Evolutionary conservation across 1,284 basidiomycete genomes (phyloP), one percentile per base, ranked within the genome.

Genomic region (Termitomyces sp.): DNA sequence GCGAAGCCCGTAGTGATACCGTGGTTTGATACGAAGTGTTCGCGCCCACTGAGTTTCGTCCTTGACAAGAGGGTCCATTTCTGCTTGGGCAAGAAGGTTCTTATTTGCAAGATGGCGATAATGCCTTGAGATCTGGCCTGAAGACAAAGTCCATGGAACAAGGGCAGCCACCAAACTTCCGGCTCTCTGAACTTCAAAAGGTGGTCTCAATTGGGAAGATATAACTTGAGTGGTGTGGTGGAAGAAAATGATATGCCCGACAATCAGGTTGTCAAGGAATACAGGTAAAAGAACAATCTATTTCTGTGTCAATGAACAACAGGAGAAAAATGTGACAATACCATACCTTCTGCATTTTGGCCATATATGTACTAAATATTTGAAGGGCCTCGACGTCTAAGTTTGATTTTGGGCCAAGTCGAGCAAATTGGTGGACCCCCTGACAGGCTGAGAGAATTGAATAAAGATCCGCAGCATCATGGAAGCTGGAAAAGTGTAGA

Each of bases 231-330:
- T 64, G 33, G 58, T 57, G n/a, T 65, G 62, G 50, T 76, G 69
- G 54, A 80, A 74, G 24, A 86, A 61, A 24, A 75, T 42, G 13
- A 71, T 64, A 48, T 73, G 67, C 12, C 69, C 70, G 21, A 82
- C 59, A 39, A 82, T 66, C 31, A 70, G 66, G 21, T 69, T 68
- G 56, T 83, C 79, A 45, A 82, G 64, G 41, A 66, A 66, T 1
- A 82, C 62, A 31, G 80, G 75, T 10, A 79, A 66, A 49, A 78
- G 69, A 44, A 79, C 75, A 55, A 79, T 73, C 86, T 89, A 57
- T 36, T 17, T 34, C 6, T 19, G 21, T 12, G n/a, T 50, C 39
- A 41, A 26, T 46, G 33, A 54, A 21, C 43, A 52, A 52, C 8
- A 21, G 52, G 13, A 46, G 17, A 43, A 41, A 64, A 47, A 39